Evolutionary conservation across 345 rosid species (phyloP).

Genomic region (Gossypium herbaceum): DNA sequence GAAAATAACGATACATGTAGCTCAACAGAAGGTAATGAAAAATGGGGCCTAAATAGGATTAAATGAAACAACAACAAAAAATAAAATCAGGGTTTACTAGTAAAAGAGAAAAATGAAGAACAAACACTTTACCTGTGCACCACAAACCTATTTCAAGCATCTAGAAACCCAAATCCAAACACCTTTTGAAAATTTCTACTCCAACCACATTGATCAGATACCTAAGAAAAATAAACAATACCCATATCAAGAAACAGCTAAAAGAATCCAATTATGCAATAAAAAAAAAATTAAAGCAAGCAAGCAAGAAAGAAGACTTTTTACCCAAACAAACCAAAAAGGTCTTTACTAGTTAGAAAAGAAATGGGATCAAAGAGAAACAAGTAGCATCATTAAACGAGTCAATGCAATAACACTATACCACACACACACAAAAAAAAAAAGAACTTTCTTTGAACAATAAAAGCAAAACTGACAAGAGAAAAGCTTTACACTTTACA

Average conservation of each 20-base stretch:
- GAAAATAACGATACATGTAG: background rate
- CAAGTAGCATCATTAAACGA: slow-evolving; percentile 7
- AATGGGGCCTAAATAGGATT: background rate
- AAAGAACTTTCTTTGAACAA: too few relatives aligned
- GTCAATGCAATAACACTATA: background rate
- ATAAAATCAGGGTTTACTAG: background rate
- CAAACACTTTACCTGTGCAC: background rate
- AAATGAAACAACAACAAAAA: background rate
- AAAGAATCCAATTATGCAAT: background rate
- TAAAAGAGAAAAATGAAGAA: slow-evolving; percentile 6
- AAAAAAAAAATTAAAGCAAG: background rate
- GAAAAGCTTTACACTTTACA: background rate
- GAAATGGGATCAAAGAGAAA: background rate
- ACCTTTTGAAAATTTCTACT: background rate
- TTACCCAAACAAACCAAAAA: slow-evolving; percentile 5
- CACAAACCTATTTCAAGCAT: background rate
- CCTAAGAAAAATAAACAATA: background rate
- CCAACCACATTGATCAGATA: slow-evolving; percentile 6
- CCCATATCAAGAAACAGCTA: slow-evolving; percentile 12
- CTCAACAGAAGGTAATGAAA: background rate
- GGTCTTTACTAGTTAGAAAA: background rate
- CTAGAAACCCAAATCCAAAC: background rate
- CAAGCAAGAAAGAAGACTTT: background rate
- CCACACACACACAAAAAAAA: too few relatives aligned
- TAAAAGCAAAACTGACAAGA: slow-evolving; percentile 4